Conservation (phyloP, 2,329 filamentous ascomycete species). For the Fonsecaea erecta region DNA sequence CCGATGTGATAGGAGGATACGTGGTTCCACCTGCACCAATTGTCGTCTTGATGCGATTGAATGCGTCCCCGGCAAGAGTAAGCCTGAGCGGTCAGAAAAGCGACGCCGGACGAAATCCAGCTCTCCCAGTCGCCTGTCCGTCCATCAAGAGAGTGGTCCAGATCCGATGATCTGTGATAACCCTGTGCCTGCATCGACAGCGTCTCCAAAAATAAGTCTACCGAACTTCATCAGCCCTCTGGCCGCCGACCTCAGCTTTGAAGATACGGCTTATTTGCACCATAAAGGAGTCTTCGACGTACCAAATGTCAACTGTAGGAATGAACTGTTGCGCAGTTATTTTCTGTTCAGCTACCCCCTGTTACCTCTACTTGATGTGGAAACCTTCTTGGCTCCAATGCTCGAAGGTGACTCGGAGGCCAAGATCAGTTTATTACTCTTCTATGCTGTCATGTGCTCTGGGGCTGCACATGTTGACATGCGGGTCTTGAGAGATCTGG, state of each 20-base stretch:
- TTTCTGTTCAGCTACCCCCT: slow-evolving; percentile 89
- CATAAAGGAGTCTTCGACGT: slow-evolving; percentile 73
- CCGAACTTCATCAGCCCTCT: slow-evolving; percentile 52
- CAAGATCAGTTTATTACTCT: slow-evolving; percentile 76
- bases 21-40: slow-evolving; percentile 71
- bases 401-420: slow-evolving; percentile 57
- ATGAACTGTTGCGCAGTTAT: slow-evolving; percentile 80
- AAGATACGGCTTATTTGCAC: slow-evolving; percentile 81
- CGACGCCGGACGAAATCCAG: slow-evolving; percentile 2
- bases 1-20: slow-evolving; percentile 19
- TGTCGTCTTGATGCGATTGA: slow-evolving; percentile 65
- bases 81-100: slow-evolving; percentile 61
- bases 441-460: slow-evolving; percentile 93
- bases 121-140: neutral
- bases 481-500: slow-evolving; percentile 78
- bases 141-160: neutral
- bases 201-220: neutral
- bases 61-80: slow-evolving; percentile 73
- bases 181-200: neutral
- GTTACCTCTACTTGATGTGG: slow-evolving; percentile 80
- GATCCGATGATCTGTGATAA: neutral
- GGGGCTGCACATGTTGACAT: slow-evolving; percentile 84
- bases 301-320: slow-evolving; percentile 70
- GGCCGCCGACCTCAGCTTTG: slow-evolving; percentile 72
- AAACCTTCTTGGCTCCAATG: slow-evolving; percentile 61